These are phyloP conservation scores for Zymoseptoria ardabiliae DNA, from an alignment of 2,329 filamentous ascomycete genomes.

Conservation along the genomic window DNA sequence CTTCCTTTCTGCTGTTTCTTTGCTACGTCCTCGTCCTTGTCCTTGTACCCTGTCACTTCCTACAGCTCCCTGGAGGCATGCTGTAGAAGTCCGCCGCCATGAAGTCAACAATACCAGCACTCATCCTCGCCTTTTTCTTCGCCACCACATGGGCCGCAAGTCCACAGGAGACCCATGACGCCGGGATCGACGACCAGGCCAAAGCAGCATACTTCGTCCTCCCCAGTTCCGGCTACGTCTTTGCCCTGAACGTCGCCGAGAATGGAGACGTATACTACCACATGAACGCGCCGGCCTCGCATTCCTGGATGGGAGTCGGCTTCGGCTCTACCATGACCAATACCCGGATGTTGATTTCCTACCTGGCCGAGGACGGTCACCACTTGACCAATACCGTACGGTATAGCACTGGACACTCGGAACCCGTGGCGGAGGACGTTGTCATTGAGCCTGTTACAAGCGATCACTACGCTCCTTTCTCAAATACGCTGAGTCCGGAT, in stretches of 20 bases:
- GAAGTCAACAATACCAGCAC: neutral
- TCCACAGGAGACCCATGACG: conserved; percentile 2
- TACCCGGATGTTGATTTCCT: conserved; percentile 40
- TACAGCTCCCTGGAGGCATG: neutral
- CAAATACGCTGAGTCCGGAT: conserved; percentile 18
- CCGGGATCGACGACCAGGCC: conserved; percentile 18
- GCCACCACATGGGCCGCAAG: conserved; percentile 10
- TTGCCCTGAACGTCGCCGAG: conserved; percentile 22
- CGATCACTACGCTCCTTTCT: conserved; percentile 28
- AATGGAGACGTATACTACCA: conserved; percentile 27
- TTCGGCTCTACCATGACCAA: conserved; percentile 38
- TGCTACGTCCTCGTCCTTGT: neutral
- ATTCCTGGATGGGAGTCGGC: conserved; percentile 40
- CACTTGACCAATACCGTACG: conserved; percentile 34
- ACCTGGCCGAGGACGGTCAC: conserved; percentile 29
- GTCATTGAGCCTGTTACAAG: conserved; percentile 28
- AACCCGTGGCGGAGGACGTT: conserved; percentile 30
- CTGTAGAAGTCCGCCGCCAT: neutral
- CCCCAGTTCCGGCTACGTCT: conserved; percentile 18
- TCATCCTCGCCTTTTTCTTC: neutral
- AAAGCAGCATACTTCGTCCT: conserved; percentile 24
- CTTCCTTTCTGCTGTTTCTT: neutral
- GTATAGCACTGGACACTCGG: conserved; percentile 28
- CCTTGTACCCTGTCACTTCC: neutral
- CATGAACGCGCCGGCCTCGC: conserved; percentile 28